Evolutionary conservation across 352 stramenopile genomes (phyloP).

Genomic region (Peronospora farinosa): DNA sequence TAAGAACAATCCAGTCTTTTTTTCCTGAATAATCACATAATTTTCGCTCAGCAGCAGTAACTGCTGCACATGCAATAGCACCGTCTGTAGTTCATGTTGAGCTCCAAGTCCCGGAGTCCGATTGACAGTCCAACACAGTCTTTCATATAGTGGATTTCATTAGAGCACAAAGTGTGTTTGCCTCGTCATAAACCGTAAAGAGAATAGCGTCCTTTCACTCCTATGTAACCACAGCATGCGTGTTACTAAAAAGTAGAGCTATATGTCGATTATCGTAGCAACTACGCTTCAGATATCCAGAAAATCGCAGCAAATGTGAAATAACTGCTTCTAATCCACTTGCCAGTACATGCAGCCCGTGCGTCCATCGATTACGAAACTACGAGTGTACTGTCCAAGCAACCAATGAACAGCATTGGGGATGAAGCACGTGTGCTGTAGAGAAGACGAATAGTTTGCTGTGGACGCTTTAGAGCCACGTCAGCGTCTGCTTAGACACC

Average conservation of each 20-base stretch:
- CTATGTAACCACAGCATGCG: constrained; percentile 23
- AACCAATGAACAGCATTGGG: constrained; percentile 51
- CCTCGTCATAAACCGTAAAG: constrained; percentile 53
- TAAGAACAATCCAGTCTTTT: constrained; percentile 57
- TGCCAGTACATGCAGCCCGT: constrained; percentile 40
- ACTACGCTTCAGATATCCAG: constrained; percentile 71
- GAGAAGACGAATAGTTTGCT: constrained; percentile 45
- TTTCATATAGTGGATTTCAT: constrained; percentile 57
- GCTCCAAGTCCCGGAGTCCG: constrained; percentile 41
- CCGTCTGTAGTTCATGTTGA: constrained; percentile 48
- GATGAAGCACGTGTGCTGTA: constrained; percentile 34
- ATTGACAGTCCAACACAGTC: constrained; percentile 67
- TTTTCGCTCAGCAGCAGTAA: constrained; percentile 61
- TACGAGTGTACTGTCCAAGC: constrained; percentile 55
- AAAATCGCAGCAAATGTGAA: constrained; percentile 42
- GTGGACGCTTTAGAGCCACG: constrained; percentile 46
- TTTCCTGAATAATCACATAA: constrained; percentile 56
- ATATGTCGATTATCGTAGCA: constrained; percentile 52
- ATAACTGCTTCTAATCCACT: constrained; percentile 55
- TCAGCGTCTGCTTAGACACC: constrained; percentile 41
- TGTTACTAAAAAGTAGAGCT: constrained; percentile 50
- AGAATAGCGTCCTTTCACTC: constrained; percentile 57
- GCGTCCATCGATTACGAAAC: constrained; percentile 36
- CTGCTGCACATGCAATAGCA: constrained; percentile 41
- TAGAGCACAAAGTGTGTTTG: constrained; percentile 43